Base-by-base conservation (phyloP, 179 eudicot species). In the Pouteria campechiana region DNA sequence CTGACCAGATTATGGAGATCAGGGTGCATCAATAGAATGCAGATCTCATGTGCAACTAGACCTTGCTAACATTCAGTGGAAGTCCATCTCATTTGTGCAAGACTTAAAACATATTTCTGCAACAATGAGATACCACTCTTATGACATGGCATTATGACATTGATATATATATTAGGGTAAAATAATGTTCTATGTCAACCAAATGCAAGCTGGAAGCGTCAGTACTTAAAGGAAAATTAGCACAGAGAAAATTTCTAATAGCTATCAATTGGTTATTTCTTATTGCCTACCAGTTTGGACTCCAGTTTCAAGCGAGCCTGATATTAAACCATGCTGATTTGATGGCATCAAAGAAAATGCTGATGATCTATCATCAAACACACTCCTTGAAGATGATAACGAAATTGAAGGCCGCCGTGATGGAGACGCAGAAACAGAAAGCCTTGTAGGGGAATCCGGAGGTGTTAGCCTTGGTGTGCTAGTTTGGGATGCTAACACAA, bases 401-500 rank as follows among this genome's bases (percentile, higher is more conserved):
- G 98, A 79, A 37, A 78, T 66, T 10, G 93, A 76, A 40, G 69
- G 95, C 36, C 93, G 64, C 75, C 87, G 78, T 25, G 98, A 57
- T 17, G 97, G 97, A 52, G 97, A 76, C 38, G 39, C 74, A 25
- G 94, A 72, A 18, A 80, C 87, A 41, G 95, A 78, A 10, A 68
- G 32, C 40, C 46, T 47, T 13, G 90, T 87, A 48, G 97, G 97
- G 44, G 98, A 90, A 36, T 79, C 90, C 9, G 93, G 76, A 41
- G 98, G 98, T n/a, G 95, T 86, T 40, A 81, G 53, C 44, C 76
- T 77, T 41, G 93, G 95, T 38, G 98, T 86, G 75, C 34, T 81
- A 10, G 64, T 72, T 54, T 90, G 93, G 17, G 90, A 90, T 45
- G 80, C 94, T 46, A 90, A 60, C 59, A 85, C 63, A 21, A 76